Base-by-base conservation (phyloP, 306 rosid species). In the Luffa acutangula region DNA sequence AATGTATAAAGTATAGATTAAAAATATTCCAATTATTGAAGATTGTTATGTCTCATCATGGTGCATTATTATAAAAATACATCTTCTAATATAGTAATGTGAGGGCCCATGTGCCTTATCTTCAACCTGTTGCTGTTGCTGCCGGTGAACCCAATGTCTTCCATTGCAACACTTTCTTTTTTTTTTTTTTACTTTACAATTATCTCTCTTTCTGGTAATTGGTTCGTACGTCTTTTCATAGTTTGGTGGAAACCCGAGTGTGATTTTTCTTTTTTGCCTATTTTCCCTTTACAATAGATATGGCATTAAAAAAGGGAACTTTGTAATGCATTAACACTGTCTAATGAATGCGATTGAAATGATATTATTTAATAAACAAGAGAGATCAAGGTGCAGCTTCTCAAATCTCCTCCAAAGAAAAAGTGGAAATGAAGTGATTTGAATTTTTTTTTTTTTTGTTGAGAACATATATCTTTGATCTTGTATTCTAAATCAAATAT, bases 101-200 rank as follows among this genome's bases (percentile, higher is more conserved):
- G 78, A 75, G 78, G 64, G 59, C 72, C 73, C 58, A 62, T 31
- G 73, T 62, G 57, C 41, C 72, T 46, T 78, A 62, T 78, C 80
- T 45, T 78, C 74, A 43, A 78, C 2, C 74, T 9, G 31, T 59
- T 20, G 51, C n/a, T 51, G 31, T 59, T 53, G 64, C 15, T 37
- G 53, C 81, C 10, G 18, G 34, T 63, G 25, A 63, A 48, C 34
- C 59, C 79, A 56, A 49, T 6, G 46, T 53, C 59, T 75, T 21
- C 6, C 51, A 39, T 66, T 41, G 48, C 31, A 62, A 25, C 31
- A 25, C 31, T 20, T 20, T 21, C 65, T 60, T 14, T 10, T 56
- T 77, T 10, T 56, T 77, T 9, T 58, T 13, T 36, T 7, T 34
- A 18, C 31, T 25, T 25, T 56, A 18, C 9, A 18, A 17, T 5